Percentiles rank a stretch among this genome's conserved stretches.
These are phyloP conservation scores for Podila clonocystis DNA, from an alignment of 192 early-diverging fungal species.

Conservation along the genomic window DNA sequence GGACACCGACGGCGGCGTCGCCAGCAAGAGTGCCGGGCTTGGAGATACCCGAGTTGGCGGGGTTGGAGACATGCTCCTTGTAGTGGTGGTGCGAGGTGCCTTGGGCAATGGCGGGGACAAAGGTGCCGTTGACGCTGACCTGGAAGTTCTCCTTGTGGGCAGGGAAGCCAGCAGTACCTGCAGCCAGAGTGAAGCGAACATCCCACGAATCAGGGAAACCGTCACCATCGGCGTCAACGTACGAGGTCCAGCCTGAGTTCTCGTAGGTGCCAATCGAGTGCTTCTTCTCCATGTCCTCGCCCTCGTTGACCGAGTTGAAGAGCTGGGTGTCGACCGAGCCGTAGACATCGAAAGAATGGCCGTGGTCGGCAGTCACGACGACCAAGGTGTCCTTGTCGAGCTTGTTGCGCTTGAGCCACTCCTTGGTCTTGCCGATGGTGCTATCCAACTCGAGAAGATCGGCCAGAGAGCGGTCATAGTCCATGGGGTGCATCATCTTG, in stretches of 20 bases:
- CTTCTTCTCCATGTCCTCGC: conserved; percentile 31
- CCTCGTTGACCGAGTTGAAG: conserved; percentile 42
- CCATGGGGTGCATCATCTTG: conserved; percentile 63
- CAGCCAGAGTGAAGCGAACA: conserved; percentile 34
- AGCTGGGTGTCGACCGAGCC: conserved; percentile 63
- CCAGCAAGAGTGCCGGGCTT: conserved; percentile 20
- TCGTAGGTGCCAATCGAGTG: conserved; percentile 52
- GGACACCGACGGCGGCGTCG: conserved; percentile 23
- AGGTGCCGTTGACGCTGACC: conserved; percentile 19
- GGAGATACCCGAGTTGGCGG: conserved; percentile 22
- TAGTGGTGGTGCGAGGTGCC: conserved; percentile 12
- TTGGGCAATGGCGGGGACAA: conserved; percentile 23
- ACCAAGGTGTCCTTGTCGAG: conserved; percentile 58
- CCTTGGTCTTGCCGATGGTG: conserved; percentile 60
- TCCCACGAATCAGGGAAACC: conserved; percentile 55
- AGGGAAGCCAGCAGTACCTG: conserved; percentile 43
- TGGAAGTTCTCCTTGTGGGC: conserved; percentile 48
- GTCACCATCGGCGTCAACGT: conserved; percentile 49
- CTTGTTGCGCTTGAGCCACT: conserved; percentile 55
- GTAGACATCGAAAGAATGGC: conserved; percentile 66
- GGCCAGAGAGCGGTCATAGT: conserved; percentile 66
- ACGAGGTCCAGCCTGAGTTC: conserved; percentile 52
- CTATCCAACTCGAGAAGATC: conserved; percentile 68
- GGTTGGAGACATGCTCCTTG: conserved; percentile 17
- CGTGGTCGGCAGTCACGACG: conserved; percentile 68